Evolutionary conservation across 2,329 filamentous ascomycete species (phyloP).

Genomic region (Seiridium unicorne): DNA sequence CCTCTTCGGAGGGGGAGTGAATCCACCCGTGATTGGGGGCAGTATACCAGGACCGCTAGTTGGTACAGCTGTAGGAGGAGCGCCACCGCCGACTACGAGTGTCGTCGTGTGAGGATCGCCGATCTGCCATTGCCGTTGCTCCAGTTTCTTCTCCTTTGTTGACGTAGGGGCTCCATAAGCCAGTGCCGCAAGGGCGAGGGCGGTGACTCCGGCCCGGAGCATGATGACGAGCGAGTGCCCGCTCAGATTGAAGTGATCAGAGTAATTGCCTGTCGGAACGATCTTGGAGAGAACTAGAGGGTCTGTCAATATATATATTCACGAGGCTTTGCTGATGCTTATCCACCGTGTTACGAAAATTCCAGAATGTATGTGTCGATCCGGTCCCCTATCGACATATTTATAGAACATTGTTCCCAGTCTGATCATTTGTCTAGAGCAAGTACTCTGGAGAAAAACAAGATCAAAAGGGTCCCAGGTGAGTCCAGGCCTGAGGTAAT

Average conservation of each 20-base stretch:
- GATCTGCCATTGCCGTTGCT: conserved; percentile 18
- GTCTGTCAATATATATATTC: not conserved
- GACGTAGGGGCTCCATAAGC: conserved; percentile 22
- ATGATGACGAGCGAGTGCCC: conserved; percentile 14
- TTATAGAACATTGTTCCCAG: conserved; percentile 14
- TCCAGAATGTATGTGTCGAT: conserved; percentile 11
- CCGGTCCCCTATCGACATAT: conserved; percentile 14
- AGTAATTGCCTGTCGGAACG: not conserved
- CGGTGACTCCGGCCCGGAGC: conserved; percentile 19
- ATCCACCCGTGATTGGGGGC: conserved; percentile 7
- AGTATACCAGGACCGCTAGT: conserved; percentile 9
- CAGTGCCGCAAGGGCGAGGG: conserved; percentile 26
- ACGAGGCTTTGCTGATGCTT: too few relatives aligned
- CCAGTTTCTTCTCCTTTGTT: conserved; percentile 20
- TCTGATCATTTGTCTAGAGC: conserved; percentile 2
- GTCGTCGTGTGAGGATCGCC: conserved; percentile 18
- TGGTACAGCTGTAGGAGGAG: not conserved
- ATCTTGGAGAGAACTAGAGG: too few relatives aligned
- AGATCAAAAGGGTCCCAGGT: not conserved
- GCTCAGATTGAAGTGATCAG: not conserved
- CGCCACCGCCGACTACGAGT: not conserved
- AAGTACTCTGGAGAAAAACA: conserved; percentile 13
- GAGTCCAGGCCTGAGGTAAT: conserved; percentile 1
- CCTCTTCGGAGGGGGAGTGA: conserved; percentile 6
- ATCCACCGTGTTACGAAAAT: not conserved